These are phyloP conservation scores for Lomentospora prolificans DNA, from an alignment of 2,329 filamentous ascomycete species.

Conservation along the genomic window DNA sequence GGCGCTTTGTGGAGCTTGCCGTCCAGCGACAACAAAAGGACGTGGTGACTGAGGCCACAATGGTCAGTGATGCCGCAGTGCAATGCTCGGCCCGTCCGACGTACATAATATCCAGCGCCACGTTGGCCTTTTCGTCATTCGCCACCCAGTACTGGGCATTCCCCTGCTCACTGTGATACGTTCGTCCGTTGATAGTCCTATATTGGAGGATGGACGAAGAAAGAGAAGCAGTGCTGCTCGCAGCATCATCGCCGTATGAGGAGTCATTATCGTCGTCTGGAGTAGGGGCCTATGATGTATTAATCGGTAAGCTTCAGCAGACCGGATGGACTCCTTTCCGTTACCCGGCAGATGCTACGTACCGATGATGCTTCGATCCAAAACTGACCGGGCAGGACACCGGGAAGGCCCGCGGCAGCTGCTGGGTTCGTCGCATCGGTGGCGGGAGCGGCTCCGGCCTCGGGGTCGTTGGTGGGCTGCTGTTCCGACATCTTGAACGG, in stretches of 20 bases:
- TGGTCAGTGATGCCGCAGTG: background rate
- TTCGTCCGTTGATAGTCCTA: background rate
- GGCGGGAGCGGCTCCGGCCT: no score
- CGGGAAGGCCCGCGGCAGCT: no score
- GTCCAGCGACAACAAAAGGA: slow-evolving; percentile 8
- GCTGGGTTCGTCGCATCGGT: no score
- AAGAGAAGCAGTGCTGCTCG: background rate
- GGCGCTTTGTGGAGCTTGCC: slow-evolving; percentile 10
- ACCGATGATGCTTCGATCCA: no score
- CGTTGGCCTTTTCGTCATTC: slow-evolving; percentile 18
- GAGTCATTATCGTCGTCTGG: slow-evolving; percentile 1
- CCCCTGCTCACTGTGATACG: slow-evolving; percentile 4
- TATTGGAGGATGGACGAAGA: slow-evolving; percentile 4
- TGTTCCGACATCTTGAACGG: no score
- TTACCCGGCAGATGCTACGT: no score
- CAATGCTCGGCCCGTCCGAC: background rate
- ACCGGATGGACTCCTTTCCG: no score
- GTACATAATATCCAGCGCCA: slow-evolving; percentile 20
- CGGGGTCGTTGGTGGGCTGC: no score
- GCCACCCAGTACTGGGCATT: slow-evolving; percentile 12
- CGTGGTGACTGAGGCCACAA: slow-evolving; percentile 8
- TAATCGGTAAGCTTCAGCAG: no score
- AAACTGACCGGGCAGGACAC: no score
- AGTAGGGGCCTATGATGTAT: no score
- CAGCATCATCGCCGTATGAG: background rate